Percentiles rank a stretch among this genome's conserved stretches.
These are phyloP conservation scores for Ganoderma boninense DNA, from an alignment of 1,284 basidiomycete genomes.

Conservation along the genomic window DNA sequence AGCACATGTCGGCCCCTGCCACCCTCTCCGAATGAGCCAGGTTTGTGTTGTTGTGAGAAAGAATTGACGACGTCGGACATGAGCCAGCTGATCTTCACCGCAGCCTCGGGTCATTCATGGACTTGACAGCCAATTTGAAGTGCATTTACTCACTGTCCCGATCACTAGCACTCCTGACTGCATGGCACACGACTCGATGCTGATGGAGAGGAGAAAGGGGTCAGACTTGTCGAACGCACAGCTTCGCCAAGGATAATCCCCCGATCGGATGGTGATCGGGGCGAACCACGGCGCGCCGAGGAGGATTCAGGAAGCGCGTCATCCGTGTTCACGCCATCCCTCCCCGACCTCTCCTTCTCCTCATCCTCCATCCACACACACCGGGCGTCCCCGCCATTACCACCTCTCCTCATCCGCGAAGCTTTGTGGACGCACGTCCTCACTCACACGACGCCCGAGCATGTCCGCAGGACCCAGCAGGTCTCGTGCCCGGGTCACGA, in stretches of 20 bases:
- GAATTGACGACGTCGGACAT: not conserved
- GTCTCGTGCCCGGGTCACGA: constrained; percentile 27
- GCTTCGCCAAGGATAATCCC: not conserved
- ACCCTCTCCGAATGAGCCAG: not conserved
- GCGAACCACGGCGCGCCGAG: not conserved
- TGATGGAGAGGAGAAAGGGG: not conserved
- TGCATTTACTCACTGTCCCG: not conserved
- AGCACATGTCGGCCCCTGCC: not conserved
- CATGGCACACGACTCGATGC: not conserved
- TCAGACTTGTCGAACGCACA: not conserved
- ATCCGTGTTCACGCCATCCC: not conserved
- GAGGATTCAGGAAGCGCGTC: not conserved
- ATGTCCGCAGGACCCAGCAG: constrained; percentile 25
- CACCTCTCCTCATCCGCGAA: not conserved
- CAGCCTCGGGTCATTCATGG: not conserved
- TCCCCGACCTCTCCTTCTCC: not conserved
- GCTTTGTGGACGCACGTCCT: not conserved
- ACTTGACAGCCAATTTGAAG: not conserved
- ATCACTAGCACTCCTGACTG: too few species aligned
- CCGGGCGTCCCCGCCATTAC: not conserved
- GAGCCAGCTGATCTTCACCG: not conserved
- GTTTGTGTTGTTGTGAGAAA: not conserved
- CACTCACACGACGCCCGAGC: constrained; percentile 2
- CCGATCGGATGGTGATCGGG: not conserved
- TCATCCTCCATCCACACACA: not conserved